Evolutionary conservation across 1,139 yeast species (phyloP), one percentile per base, ranked within the genome.

Genomic region (Taphrina wiesneri): DNA sequence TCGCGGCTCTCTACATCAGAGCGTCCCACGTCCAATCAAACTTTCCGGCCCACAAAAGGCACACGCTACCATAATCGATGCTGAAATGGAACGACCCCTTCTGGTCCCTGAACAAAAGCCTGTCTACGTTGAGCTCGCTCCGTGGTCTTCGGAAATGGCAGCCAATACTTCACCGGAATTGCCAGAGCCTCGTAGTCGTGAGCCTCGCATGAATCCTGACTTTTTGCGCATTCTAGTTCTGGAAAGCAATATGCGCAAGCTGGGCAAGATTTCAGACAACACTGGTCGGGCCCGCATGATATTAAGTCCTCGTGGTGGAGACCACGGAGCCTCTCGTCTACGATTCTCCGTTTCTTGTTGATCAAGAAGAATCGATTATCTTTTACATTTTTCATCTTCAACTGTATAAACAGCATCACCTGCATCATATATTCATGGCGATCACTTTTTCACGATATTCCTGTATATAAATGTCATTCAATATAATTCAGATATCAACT

Each of bases 211-310:
- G 72, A 77, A 77, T 69, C 73, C 78, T 17, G 75, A 75, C 49
- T 77, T 77, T 69, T 72, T 76, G 56, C 74, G 78, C 7, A 70
- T 77, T 17, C 73, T 75, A 52, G 79, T 79, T 3, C 70, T 77
- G 56, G 79, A 77, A 67, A 70, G 73, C 41, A 68, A 72, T 46
- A 77, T 77, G 79, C 70, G 77, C 46, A 68, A 67, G 52, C 70
- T 72, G 53, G 78, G 79, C 54, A 77, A 77, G 67, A 71, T 77
- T 36, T 74, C 74, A 53, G 71, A 71, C 13, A 73, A 70, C 57
- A 69, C 69, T n/a, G 77, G 77, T 47, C 70, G 75, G 30, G 77
- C 77, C n/a, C 73, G 74, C 49, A 74, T 75, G 76, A 70, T 76
- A 26, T 67, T 75, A 46, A 74, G 74, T 28, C 77, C 78, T 3